Evolutionary conservation across 2,329 filamentous ascomycete species (phyloP), one percentile per base, ranked within the genome.

Genomic region (Ophiocordyceps robertsii): DNA sequence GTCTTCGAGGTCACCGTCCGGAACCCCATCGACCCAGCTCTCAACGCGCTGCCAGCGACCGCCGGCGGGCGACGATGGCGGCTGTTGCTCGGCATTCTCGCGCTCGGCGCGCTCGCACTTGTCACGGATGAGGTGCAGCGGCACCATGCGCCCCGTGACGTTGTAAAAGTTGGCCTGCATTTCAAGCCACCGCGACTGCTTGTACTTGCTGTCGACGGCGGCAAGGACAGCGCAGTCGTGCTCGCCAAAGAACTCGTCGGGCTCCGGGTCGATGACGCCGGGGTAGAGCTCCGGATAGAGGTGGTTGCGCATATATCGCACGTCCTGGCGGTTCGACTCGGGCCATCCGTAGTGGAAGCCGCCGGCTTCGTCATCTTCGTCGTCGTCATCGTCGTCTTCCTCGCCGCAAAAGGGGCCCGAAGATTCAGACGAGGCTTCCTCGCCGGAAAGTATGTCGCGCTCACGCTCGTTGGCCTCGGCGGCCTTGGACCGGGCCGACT

Each of bases 131-230:
- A 60, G 49, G 30, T 60, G 56, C 8, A 63, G 48, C 1, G 63
- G 59, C 0, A 68, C 52, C 56, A 66, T 58, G 7, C 61, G 54
- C 4, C 66, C 66, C 0, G 65, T 68, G 37, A 53, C 60, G 44
- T 68, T 67, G 51, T 56, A 63, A 42, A 69, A 67, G 39, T 60
- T 61, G 29, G 64, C 62, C 46, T 69, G 66, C 53, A 68, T 61
- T 45, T 67, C 60, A 1, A 67, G 53, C 61, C 63, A 68, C 21
- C 55, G 56, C 27, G 53, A 53, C 17, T 46, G 51, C 38, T 57
- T 54, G 32, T 58, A 53, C 41, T 56, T 55, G 45, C 55, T 57
- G 27, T 63, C 57, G 2, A 64, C 48, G 7, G 57, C 43, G 2
- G 55, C 62, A 4, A 69, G 56, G 5, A 66, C 51, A 13, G 54